phyloP scores from a whole-genome alignment of 2,329 filamentous ascomycete species.

The Sclerotinia subarctica region DNA sequence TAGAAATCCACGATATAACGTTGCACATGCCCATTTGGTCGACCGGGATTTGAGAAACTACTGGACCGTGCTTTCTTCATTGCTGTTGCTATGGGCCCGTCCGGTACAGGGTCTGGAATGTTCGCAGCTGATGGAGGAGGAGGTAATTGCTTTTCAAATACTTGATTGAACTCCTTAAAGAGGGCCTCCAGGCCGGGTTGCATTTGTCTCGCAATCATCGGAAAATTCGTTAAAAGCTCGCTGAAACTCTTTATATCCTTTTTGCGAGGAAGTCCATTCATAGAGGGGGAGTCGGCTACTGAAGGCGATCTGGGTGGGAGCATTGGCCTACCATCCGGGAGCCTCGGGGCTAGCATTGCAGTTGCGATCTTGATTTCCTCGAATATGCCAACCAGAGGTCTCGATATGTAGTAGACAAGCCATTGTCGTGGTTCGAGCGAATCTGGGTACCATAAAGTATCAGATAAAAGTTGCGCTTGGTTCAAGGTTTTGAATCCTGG shows the following conservation, averaged over 20 bases:
- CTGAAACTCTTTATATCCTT: slow-evolving; percentile 90
- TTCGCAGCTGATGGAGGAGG: slow-evolving; percentile 63
- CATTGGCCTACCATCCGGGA: slow-evolving; percentile 36
- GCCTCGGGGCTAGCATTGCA: slow-evolving; percentile 55
- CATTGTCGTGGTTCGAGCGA: slow-evolving; percentile 87
- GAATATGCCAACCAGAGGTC: slow-evolving; percentile 78
- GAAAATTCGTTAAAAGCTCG: slow-evolving; percentile 86
- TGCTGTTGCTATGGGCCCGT: slow-evolving; percentile 54
- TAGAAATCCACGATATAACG: slow-evolving; percentile 55
- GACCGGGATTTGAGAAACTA: slow-evolving; percentile 41
- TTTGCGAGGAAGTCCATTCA: slow-evolving; percentile 58
- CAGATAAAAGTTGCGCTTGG: slow-evolving; percentile 81
- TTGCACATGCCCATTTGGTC: slow-evolving; percentile 41
- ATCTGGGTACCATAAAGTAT: slow-evolving; percentile 85
- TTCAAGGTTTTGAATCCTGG: slow-evolving; percentile 86
- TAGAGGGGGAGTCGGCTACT: slow-evolving; percentile 24
- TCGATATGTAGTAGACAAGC: slow-evolving; percentile 95
- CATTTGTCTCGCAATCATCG: slow-evolving; percentile 95
- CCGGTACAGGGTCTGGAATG: slow-evolving; percentile 57
- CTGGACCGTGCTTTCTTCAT: slow-evolving; percentile 55
- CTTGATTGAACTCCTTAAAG: slow-evolving; percentile 82
- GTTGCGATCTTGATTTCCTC: slow-evolving; percentile 71
- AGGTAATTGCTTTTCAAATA: slow-evolving; percentile 81
- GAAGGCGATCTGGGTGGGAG: slow-evolving; percentile 26
- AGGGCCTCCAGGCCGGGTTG: slow-evolving; percentile 84